Percentiles rank a stretch among this genome's conserved stretches.
Evolutionary conservation across 177 flowering plant genomes (phyloP).

Genomic region (Telopea speciosissima): DNA sequence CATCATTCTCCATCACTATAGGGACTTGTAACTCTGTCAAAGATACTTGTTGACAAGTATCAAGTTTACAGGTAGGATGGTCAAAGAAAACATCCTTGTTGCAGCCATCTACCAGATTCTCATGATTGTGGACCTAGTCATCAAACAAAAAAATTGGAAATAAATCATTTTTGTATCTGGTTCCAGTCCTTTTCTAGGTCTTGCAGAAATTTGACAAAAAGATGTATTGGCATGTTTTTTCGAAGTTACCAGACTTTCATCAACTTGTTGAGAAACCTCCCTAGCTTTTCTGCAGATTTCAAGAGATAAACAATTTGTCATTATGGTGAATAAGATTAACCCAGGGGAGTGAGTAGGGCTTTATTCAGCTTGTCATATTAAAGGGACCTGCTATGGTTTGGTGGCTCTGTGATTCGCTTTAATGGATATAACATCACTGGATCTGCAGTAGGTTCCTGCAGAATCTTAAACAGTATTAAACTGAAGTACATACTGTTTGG

Average conservation of each 20-base stretch:
- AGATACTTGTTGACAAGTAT: slow-evolving; percentile 22
- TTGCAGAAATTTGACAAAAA: not conserved
- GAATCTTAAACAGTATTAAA: slow-evolving; percentile 9
- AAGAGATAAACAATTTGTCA: slow-evolving; percentile 7
- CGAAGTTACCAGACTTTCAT: slow-evolving; percentile 31
- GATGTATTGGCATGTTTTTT: slow-evolving; percentile 2
- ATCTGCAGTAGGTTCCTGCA: slow-evolving; percentile 42
- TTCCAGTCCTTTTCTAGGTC: not conserved
- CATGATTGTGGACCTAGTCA: slow-evolving; percentile 27
- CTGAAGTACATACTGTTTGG: not conserved
- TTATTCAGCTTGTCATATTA: not conserved
- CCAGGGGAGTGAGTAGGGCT: not conserved
- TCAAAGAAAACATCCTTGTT: slow-evolving; percentile 11
- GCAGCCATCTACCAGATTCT: slow-evolving; percentile 17
- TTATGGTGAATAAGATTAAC: not conserved
- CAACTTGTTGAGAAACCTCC: slow-evolving; percentile 19
- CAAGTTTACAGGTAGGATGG: slow-evolving; percentile 16
- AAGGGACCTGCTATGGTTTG: slow-evolving; percentile 44
- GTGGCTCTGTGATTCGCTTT: slow-evolving; percentile 42
- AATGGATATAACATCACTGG: slow-evolving; percentile 27
- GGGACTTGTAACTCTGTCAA: slow-evolving; percentile 31
- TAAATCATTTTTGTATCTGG: not conserved
- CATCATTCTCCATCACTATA: slow-evolving; percentile 40
- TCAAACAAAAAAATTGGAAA: not conserved
- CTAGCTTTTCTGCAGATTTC: slow-evolving; percentile 30